Evolutionary conservation across 2,329 filamentous ascomycete genomes (phyloP), one percentile per base, ranked within the genome.

Genomic region (Nemania serpens): DNA sequence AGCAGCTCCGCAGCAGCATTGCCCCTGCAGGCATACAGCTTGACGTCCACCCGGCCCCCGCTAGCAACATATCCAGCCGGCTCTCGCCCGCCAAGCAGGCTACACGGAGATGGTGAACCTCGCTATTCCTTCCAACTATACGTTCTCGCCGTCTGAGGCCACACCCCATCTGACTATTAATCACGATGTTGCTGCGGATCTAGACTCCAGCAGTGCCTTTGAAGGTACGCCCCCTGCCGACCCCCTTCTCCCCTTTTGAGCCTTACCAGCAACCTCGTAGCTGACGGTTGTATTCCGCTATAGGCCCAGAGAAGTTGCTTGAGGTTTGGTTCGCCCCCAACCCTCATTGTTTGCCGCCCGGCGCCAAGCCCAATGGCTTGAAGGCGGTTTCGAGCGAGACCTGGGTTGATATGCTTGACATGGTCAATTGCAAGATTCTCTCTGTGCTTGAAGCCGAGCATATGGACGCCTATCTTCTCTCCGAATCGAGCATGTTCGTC

Each of bases 401-500:
- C 52, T 99, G 95, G 95, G 96, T 96, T 76, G 88, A 88, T 61
- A 97, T 99, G 95, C 86, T 99, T 61, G 95, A 99, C 75, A 84
- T 97, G 73, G 95, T 99, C 78, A 96, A 97, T 76, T 99, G 95
- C 88, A 95, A 99, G 81, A 93, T 99, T 57, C 83, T 99, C 58
- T 99, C 95, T 3, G 90, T 97, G 64, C 86, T 99, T 66, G 89
- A 94, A 74, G 97, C 94, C 22, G 93, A 97, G 66, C 89, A 94
- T 74, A 90, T 98, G 70, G 95, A 99, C 74, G 94, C 95, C 67
- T 99, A 99, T 75, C 87, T 99, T 6, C 84, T 99, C 58, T 99
- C 95, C 65, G 95, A 99, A 80, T 98, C 95, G 42, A 98, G 95
- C 90, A 97, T 99, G 93, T 99, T 99, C 75, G 92, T 99, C 70